Percentiles rank a stretch among this genome's conserved stretches.
Evolutionary conservation across 108 stramenopile genomes (phyloP).

Genomic region (Skeletonema costatum): DNA sequence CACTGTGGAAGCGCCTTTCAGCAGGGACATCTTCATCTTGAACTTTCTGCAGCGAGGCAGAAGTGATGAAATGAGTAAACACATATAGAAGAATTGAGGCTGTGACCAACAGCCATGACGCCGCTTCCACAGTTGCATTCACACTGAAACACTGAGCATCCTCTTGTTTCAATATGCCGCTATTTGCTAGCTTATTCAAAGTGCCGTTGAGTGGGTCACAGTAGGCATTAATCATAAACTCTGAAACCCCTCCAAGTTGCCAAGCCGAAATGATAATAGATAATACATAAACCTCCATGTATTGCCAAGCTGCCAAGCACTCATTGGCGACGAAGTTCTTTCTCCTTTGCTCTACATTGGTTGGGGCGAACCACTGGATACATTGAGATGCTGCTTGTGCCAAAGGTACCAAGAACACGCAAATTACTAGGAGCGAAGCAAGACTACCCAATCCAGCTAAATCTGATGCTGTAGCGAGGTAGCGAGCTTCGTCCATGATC

Average conservation of each 20-base stretch:
- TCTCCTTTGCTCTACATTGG: slow-evolving; percentile 35
- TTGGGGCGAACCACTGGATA: slow-evolving; percentile 59
- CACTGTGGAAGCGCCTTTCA: slow-evolving; percentile 35
- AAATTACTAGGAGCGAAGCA: slow-evolving; percentile 60
- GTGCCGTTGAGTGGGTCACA: slow-evolving; percentile 59
- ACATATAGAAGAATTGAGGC: slow-evolving; percentile 27
- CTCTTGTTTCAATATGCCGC: slow-evolving; percentile 59
- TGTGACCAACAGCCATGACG: slow-evolving; percentile 60
- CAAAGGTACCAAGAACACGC: slow-evolving; percentile 76
- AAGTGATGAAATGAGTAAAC: slow-evolving; percentile 23
- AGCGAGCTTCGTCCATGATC: slow-evolving; percentile 76
- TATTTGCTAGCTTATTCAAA: slow-evolving; percentile 61
- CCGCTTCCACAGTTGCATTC: slow-evolving; percentile 59
- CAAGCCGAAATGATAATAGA: slow-evolving; percentile 71
- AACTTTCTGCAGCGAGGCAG: slow-evolving; percentile 34
- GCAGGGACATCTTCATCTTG: slow-evolving; percentile 16
- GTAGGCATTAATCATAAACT: slow-evolving; percentile 76
- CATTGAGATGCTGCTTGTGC: slow-evolving; percentile 51
- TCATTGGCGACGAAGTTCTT: slow-evolving; percentile 52
- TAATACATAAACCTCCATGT: slow-evolving; percentile 81
- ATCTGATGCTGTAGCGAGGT: slow-evolving; percentile 50
- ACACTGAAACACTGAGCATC: slow-evolving; percentile 85
- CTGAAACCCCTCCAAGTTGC: slow-evolving; percentile 74
- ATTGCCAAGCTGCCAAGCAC: slow-evolving; percentile 79
- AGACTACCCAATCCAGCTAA: slow-evolving; percentile 70